phyloP scores from a whole-genome alignment of 2,329 filamentous ascomycete genomes.

The Metarhizium guizhouense region DNA sequence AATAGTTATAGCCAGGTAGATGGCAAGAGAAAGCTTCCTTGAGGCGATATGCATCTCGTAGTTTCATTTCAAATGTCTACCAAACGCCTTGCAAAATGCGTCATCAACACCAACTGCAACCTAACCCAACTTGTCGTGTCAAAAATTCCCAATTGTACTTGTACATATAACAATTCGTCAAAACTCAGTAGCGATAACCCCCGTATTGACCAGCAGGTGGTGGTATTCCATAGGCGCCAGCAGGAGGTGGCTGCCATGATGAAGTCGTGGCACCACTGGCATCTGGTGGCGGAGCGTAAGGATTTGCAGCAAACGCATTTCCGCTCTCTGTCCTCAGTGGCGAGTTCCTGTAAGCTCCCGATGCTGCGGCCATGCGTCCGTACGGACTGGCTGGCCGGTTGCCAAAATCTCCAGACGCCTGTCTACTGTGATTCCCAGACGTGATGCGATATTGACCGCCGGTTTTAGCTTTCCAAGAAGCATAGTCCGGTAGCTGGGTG shows the following conservation, averaged over 20 bases:
- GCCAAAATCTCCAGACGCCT: slow-evolving; percentile 34
- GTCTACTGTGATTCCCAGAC: slow-evolving; percentile 28
- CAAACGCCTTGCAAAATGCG: slow-evolving; percentile 17
- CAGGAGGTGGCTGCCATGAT: slow-evolving; percentile 19
- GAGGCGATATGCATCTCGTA: background rate
- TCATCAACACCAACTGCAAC: slow-evolving; percentile 2
- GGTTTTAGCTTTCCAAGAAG: slow-evolving; percentile 40
- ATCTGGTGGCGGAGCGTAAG: slow-evolving; percentile 21
- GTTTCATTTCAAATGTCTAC: slow-evolving; percentile 6
- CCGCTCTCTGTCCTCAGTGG: slow-evolving; percentile 39
- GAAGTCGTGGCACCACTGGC: slow-evolving; percentile 12
- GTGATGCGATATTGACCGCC: slow-evolving; percentile 26
- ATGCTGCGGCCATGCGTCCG: slow-evolving; percentile 29
- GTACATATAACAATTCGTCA: background rate
- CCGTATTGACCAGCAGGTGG: slow-evolving; percentile 26
- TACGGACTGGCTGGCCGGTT: slow-evolving; percentile 41
- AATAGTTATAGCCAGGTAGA: background rate
- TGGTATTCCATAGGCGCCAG: slow-evolving; percentile 20
- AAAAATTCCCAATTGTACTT: background rate
- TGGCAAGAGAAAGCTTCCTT: background rate
- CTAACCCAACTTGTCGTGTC: slow-evolving; percentile 2
- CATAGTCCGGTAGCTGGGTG: slow-evolving; percentile 55
- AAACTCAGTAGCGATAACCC: slow-evolving; percentile 23
- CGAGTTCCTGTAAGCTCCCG: slow-evolving; percentile 41
- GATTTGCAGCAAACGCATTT: slow-evolving; percentile 16